phyloP scores from a whole-genome alignment of 1,139 yeast genomes.

The Taphrina communis region DNA sequence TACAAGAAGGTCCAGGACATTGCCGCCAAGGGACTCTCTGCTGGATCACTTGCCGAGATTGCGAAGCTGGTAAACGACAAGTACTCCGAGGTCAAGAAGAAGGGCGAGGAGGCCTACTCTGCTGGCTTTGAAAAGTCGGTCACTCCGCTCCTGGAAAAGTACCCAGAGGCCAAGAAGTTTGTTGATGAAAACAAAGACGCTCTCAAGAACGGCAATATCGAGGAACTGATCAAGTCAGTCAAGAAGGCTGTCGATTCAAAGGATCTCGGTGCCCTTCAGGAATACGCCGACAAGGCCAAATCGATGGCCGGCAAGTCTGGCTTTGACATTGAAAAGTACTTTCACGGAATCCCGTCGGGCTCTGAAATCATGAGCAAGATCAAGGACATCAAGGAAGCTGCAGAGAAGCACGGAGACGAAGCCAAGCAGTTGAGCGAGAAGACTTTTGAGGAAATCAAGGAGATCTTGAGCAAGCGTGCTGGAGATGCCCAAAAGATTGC shows the following conservation, averaged over 20 bases:
- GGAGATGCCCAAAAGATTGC: conserved; percentile 38
- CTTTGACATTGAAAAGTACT: conserved; percentile 22
- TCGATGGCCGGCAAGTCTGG: conserved; percentile 35
- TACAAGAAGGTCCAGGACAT: conserved; percentile 37
- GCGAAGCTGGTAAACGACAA: conserved; percentile 27
- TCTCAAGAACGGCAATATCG: conserved; percentile 36
- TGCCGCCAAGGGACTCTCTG: conserved; percentile 36
- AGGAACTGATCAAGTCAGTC: conserved; percentile 32
- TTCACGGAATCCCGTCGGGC: conserved; percentile 32
- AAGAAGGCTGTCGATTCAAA: conserved; percentile 38
- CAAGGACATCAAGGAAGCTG: conserved; percentile 35
- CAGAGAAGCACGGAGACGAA: conserved; percentile 41
- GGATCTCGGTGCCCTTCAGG: conserved; percentile 33
- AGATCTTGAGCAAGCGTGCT: conserved; percentile 28
- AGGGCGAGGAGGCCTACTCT: conserved; percentile 32
- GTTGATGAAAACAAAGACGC: conserved; percentile 39
- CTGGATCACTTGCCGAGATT: conserved; percentile 31
- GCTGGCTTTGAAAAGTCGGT: conserved; percentile 33
- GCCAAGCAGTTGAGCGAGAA: conserved; percentile 40
- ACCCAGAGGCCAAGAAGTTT: conserved; percentile 39
- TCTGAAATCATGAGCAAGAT: conserved; percentile 34
- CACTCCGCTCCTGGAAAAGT: conserved; percentile 35
- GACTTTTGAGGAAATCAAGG: conserved; percentile 36
- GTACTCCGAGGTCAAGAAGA: conserved; percentile 35
- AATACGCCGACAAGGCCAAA: conserved; percentile 37